Evolutionary conservation across 805 yeast genomes (phyloP).

Genomic region (Saturnispora dispora): DNA sequence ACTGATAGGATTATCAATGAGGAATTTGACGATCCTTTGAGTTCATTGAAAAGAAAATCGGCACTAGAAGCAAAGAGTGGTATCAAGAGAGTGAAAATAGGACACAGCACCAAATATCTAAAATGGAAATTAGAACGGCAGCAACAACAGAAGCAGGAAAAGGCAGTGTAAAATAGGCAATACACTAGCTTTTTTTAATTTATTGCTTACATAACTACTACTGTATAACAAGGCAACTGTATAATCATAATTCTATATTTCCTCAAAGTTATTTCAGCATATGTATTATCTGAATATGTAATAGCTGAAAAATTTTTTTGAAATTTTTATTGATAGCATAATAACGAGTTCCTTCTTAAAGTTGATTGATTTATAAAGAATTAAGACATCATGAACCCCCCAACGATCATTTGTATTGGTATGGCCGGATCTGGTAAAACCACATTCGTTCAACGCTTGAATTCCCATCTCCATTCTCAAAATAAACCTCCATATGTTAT

Average conservation of each 20-base stretch:
- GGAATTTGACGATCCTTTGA: slow-evolving; percentile 11
- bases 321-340: not conserved
- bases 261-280: not conserved
- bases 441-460: slow-evolving; percentile 91
- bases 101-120: slow-evolving; percentile 68
- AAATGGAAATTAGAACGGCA: slow-evolving; percentile 38
- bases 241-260: too few relatives aligned
- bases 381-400: slow-evolving; percentile 13
- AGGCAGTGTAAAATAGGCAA: not conserved
- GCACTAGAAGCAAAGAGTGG: slow-evolving; percentile 9
- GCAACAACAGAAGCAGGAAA: slow-evolving; percentile 5
- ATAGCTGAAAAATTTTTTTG: not conserved
- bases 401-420: slow-evolving; percentile 33
- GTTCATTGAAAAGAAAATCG: slow-evolving; percentile 8
- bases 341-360: not conserved
- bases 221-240: not conserved
- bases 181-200: not conserved
- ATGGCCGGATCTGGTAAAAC: slow-evolving; percentile 83
- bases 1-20: slow-evolving; percentile 30
- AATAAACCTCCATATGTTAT: slow-evolving; percentile 80
- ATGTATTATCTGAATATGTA: not conserved
- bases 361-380: not conserved
- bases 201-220: not conserved
- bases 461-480: slow-evolving; percentile 73
- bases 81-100: slow-evolving; percentile 36